Evolutionary conservation across 495 filamentous ascomycete genomes (phyloP), one percentile per base, ranked within the genome.

Genomic region (Penicillium egyptiacum): DNA sequence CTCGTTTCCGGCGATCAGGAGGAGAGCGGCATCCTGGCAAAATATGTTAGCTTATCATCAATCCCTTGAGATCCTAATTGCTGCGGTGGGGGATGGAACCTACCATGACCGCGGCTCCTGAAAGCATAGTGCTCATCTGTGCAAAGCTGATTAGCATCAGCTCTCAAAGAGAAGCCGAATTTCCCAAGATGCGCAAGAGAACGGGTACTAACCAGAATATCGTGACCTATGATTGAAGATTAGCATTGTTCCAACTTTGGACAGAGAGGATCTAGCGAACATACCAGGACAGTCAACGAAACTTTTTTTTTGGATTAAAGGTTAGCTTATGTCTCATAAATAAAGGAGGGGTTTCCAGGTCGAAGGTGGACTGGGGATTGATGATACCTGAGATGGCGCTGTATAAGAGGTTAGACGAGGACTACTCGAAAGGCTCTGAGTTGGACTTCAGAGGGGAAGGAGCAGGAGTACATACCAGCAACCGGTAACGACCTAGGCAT

Each of bases 1-100:
- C 88, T 98, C 94, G 80, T 98, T 98, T 78, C 94, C 95, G 58
- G 94, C 95, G 70, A 98, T 97, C 41, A 98, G 81, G 30, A 98
- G 85, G 30, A 98, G 83, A 31, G 95, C 95, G 48, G 94, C 94
- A 73, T 98, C 94, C 50, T 53, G n/a, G 5, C 3, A 41, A 42
- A n/a, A 25, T 9, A 41, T 14, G 25, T 53, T 31, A 53, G 50
- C 20, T 16, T 3, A 42, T 41, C n/a, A 1, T 2, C 11, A 11
- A 20, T 37, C 9, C 20, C 20, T 53, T 19, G 5, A 19, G 6
- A 11, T 11, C 9, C 5, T 6, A 12, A 17, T 20, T 19, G 25
- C 12, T 25, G 11, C 5, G 28, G 25, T 17, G 11, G 10, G 7
- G 9, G 4, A 26, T 31, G 16, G 22, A 30, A 53, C 50, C 8